phyloP scores from a whole-genome alignment of 192 early-diverging fungal genomes.

The Dispira simplex region DNA sequence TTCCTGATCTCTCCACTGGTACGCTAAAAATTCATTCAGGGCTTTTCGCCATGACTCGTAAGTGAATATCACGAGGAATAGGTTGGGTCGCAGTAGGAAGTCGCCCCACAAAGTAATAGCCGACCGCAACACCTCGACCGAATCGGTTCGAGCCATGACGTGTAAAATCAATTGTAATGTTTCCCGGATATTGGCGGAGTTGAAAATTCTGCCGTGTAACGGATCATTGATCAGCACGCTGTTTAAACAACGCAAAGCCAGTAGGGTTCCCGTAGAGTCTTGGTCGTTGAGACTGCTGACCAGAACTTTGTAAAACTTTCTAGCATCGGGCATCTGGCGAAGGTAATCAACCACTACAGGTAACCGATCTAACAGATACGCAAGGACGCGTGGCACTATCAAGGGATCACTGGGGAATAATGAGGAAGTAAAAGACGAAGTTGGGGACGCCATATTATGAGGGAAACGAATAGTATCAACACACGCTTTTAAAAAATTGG shows the following conservation, averaged over 20 bases:
- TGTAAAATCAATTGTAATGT: background rate
- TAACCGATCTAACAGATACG: background rate
- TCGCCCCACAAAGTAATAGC: background rate
- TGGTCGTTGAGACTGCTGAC: background rate
- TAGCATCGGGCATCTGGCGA: background rate
- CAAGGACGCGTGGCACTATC: background rate
- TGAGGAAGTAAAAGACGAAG: background rate
- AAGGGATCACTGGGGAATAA: too few species aligned
- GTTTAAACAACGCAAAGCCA: background rate
- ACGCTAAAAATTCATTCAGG: background rate
- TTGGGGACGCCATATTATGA: background rate
- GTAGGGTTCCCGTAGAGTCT: background rate
- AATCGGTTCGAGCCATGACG: background rate
- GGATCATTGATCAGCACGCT: background rate
- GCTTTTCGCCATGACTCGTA: background rate
- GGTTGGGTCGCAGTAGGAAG: background rate
- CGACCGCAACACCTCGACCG: background rate
- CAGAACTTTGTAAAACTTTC: background rate
- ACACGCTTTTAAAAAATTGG: background rate
- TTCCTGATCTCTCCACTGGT: background rate
- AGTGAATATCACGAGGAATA: background rate
- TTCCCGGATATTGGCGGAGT: conserved; percentile 3
- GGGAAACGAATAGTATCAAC: background rate
- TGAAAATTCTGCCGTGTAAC: background rate
- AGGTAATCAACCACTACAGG: background rate